A percentile compares a stretch with the other conserved stretches of the same genome.
Conservation (phyloP, 1,284 basidiomycete genomes). For the Puccinia horiana region DNA sequence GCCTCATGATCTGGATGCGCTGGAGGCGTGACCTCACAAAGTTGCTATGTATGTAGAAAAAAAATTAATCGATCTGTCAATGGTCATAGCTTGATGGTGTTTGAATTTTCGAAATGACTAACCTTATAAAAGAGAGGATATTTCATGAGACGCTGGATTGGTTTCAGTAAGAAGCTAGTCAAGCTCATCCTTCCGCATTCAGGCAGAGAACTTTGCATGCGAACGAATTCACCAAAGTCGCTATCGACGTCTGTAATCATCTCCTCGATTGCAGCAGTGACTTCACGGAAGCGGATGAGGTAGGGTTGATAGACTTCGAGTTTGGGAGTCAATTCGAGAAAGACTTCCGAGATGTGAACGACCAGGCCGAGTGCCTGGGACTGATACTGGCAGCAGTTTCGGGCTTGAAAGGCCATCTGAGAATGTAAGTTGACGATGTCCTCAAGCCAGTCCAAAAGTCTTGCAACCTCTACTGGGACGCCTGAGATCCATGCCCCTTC, state of each 20-base stretch:
- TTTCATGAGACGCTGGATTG: constrained; percentile 70
- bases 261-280: constrained; percentile 63
- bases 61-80: constrained; percentile 59
- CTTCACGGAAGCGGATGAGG: constrained; percentile 70
- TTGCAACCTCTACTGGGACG: constrained; percentile 66
- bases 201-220: constrained; percentile 70
- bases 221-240: constrained; percentile 70
- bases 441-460: constrained; percentile 65
- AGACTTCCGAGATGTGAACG: constrained; percentile 57
- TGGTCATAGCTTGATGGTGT: not conserved
- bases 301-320: constrained; percentile 75
- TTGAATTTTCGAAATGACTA: constrained; percentile 64
- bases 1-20: constrained; percentile 70
- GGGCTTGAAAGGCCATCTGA: constrained; percentile 70
- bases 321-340: constrained; percentile 56
- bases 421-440: constrained; percentile 64
- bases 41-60: constrained; percentile 67
- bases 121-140: constrained; percentile 76
- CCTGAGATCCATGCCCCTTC: constrained; percentile 70
- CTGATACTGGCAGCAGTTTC: constrained; percentile 78
- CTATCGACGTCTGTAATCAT: constrained; percentile 59
- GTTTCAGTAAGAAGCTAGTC: constrained; percentile 71
- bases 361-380: constrained; percentile 62
- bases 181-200: constrained; percentile 68
- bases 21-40: constrained; percentile 70